Conservation (phyloP, 805 yeast species). For the Candida peoriensis region DNA sequence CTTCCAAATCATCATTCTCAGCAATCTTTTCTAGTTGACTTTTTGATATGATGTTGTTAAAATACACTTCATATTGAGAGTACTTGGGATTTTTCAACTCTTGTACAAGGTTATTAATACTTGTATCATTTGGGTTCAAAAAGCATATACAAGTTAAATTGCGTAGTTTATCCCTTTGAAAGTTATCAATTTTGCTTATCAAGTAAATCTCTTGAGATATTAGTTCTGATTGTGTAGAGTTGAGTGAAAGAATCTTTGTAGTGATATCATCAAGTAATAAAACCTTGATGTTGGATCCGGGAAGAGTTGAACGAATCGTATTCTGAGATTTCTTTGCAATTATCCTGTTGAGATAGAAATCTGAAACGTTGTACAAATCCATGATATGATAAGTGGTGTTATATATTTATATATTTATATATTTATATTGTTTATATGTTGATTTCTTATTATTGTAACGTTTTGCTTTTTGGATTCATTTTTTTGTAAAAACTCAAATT, state of each 20-base stretch:
- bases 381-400: constrained; percentile 24
- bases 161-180: constrained; percentile 61
- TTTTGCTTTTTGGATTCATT: too few species aligned
- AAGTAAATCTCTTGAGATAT: constrained; percentile 80
- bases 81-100: constrained; percentile 81
- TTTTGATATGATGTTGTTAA: constrained; percentile 73
- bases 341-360: constrained; percentile 37
- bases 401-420: neutral
- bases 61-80: constrained; percentile 68
- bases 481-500: too few species aligned
- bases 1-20: constrained; percentile 83
- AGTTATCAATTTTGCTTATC: constrained; percentile 64
- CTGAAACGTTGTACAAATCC: constrained; percentile 44
- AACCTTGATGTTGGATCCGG: constrained; percentile 52
- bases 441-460: too few species aligned
- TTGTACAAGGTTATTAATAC: constrained; percentile 51
- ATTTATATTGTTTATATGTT: too few species aligned
- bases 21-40: constrained; percentile 81
- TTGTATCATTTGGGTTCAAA: constrained; percentile 63
- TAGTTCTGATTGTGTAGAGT: constrained; percentile 81
- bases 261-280: constrained; percentile 76
- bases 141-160: constrained; percentile 80
- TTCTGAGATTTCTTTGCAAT: constrained; percentile 18
- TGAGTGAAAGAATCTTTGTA: constrained; percentile 80
- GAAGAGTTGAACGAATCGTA: constrained; percentile 7